These are phyloP conservation scores for Cenchrus fungigraminus DNA, from an alignment of 176 grass and related monocot genomes.

Conservation along the genomic window DNA sequence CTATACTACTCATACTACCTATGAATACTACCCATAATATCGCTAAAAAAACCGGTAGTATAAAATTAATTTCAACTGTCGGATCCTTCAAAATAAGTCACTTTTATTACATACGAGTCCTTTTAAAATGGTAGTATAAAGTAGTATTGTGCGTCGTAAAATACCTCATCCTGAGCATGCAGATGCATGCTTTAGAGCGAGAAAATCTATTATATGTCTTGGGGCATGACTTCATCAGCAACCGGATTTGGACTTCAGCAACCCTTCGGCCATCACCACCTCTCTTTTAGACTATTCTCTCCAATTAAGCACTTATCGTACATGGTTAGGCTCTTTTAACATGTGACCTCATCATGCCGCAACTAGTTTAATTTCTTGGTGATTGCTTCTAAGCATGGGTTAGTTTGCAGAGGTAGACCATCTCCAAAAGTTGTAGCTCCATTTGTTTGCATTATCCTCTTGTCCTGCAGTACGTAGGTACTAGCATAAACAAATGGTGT, in stretches of 20 bases:
- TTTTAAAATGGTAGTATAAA: too few relatives aligned
- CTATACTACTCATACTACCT: too few relatives aligned
- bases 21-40: too few relatives aligned
- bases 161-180: too few relatives aligned
- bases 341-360: constrained; percentile 24
- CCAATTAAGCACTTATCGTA: neutral
- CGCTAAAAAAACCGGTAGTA: too few relatives aligned
- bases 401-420: constrained; percentile 28
- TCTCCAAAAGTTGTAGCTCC: neutral
- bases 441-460: constrained; percentile 38
- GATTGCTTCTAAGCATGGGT: constrained; percentile 26
- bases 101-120: too few relatives aligned
- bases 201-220: constrained; percentile 55
- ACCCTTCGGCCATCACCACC: neutral
- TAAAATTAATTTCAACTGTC: too few relatives aligned
- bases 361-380: neutral
- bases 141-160: too few relatives aligned
- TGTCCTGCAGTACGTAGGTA: neutral
- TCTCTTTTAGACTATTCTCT: neutral
- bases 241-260: constrained; percentile 45
- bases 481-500: constrained; percentile 33
- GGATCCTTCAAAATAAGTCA: too few relatives aligned
- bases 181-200: neutral
- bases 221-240: constrained; percentile 31
- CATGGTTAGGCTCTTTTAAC: constrained; percentile 14